Evolutionary conservation across 306 rosid species (phyloP), one percentile per base, ranked within the genome.

Genomic region (Psophocarpus tetragonolobus): DNA sequence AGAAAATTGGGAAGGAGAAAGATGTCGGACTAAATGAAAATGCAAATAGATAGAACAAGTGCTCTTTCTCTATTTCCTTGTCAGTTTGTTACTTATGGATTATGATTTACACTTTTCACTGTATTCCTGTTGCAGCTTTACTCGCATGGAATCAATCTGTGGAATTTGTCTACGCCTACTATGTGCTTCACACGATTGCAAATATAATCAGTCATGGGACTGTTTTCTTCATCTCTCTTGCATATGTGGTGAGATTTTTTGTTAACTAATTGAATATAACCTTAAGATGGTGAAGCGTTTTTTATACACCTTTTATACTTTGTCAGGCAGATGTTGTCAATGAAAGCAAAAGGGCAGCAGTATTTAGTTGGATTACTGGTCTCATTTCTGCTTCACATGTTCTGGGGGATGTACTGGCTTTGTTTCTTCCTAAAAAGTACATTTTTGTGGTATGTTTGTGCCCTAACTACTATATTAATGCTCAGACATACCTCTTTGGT

Each of bases 171-270:
- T 90, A 90, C 72, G 91, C 90, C 64, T 90, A 90, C 72, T 88
- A 90, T 10, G 91, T 64, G 47, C 54, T 85, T 39, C 89, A 88
- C 60, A 88, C 90, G 29, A 18, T 90, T 83, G 83, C 96, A 20
- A 79, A 71, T 73, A 87, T 90, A 58, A 71, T 90, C 54, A 90
- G 88, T 85, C 91, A 87, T 84, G 96, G 96, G 44, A 90, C 90
- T 76, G 87, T 82, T 38, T 90, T 88, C 90, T 88, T 92, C 87
- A 81, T 90, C 20, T 69, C 90, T 17, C 76, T 88, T 77, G 91
- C 92, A 4, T 90, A 87, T 75, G 90, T 83, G 65, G 95, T 90
- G 75, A 83, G 92, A 47, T 12, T 60, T 57, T 38, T 53, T 56
- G 58, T 61, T 38, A 33, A 17, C 13, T 64, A 48, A 44, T 13